These are phyloP conservation scores for Rhodotorula paludigena DNA, from an alignment of 768 basidiomycete species.

Conservation along the genomic window DNA sequence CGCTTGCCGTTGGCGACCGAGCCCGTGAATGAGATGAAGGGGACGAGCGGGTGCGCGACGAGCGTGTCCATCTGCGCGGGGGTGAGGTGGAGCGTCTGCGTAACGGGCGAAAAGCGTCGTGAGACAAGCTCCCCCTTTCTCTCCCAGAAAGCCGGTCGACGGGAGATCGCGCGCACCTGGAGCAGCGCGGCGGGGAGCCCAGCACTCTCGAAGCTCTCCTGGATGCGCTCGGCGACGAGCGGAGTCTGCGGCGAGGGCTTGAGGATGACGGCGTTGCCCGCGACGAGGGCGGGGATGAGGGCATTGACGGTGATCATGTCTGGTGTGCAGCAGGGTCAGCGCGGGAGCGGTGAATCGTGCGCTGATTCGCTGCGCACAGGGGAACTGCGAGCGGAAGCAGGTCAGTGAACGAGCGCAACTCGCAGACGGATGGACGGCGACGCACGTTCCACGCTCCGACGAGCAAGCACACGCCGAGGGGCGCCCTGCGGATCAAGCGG, in stretches of 20 bases:
- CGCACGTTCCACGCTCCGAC: slow-evolving; percentile 90
- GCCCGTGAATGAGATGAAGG: slow-evolving; percentile 90
- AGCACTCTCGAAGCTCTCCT: slow-evolving; percentile 62
- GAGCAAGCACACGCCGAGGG: slow-evolving; percentile 79
- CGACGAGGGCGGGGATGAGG: slow-evolving; percentile 81
- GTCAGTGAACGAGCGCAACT: no score
- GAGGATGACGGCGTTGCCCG: slow-evolving; percentile 80
- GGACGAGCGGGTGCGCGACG: slow-evolving; percentile 61
- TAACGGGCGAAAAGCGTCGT: no score
- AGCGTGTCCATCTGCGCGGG: slow-evolving; percentile 59
- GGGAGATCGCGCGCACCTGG: slow-evolving; percentile 44
- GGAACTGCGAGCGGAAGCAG: background rate
- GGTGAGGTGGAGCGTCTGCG: slow-evolving; percentile 68
- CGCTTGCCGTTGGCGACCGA: slow-evolving; percentile 70
- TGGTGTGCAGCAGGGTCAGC: slow-evolving; percentile 52
- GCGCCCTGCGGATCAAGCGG: slow-evolving; percentile 73
- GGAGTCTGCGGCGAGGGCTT: slow-evolving; percentile 98
- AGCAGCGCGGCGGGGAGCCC: slow-evolving; percentile 72
- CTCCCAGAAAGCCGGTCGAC: slow-evolving; percentile 37
- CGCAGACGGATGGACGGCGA: background rate
- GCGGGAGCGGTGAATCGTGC: background rate
- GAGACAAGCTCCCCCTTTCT: slow-evolving; percentile 20
- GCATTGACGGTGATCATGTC: slow-evolving; percentile 83
- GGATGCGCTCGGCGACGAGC: slow-evolving; percentile 74
- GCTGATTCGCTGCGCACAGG: no score